phyloP scores from a whole-genome alignment of 2,329 filamentous ascomycete genomes.

The Westerdykella aurantiaca region DNA sequence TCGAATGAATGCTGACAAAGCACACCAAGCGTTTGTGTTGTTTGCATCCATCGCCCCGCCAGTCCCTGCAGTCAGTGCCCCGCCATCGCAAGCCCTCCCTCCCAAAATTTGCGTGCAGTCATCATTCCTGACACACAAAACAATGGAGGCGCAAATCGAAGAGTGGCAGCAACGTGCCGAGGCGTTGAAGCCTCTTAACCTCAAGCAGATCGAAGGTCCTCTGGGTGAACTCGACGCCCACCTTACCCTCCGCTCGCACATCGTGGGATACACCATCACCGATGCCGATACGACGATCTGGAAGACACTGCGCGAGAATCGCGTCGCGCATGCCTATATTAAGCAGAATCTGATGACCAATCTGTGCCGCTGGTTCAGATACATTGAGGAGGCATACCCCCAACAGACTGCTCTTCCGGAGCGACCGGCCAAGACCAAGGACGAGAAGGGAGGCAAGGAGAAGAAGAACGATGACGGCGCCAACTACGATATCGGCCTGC shows the following conservation, averaged over 20 bases:
- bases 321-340: conserved; percentile 73
- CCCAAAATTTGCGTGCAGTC: too few relatives aligned
- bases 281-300: conserved; percentile 77
- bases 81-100: too few relatives aligned
- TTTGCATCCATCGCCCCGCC: too few relatives aligned
- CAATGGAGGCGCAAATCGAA: conserved; percentile 38
- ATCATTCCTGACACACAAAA: conserved; percentile 1
- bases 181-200: conserved; percentile 57
- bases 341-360: conserved; percentile 73
- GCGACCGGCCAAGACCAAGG: conserved; percentile 40
- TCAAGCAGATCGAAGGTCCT: conserved; percentile 72
- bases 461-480: conserved; percentile 66
- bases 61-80: too few relatives aligned
- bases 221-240: conserved; percentile 78
- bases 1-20: too few relatives aligned
- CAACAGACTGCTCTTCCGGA: conserved; percentile 68
- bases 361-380: conserved; percentile 79
- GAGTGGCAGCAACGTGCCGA: conserved; percentile 54
- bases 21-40: too few relatives aligned
- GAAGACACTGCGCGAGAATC: conserved; percentile 76
- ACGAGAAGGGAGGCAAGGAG: conserved; percentile 64
- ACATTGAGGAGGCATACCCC: conserved; percentile 73
- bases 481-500: conserved; percentile 82
- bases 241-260: conserved; percentile 77
- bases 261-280: conserved; percentile 72